Percentiles rank a stretch among this genome's conserved stretches.
Conservation (phyloP, 768 basidiomycete species). For the Termitomyces sp. region DNA sequence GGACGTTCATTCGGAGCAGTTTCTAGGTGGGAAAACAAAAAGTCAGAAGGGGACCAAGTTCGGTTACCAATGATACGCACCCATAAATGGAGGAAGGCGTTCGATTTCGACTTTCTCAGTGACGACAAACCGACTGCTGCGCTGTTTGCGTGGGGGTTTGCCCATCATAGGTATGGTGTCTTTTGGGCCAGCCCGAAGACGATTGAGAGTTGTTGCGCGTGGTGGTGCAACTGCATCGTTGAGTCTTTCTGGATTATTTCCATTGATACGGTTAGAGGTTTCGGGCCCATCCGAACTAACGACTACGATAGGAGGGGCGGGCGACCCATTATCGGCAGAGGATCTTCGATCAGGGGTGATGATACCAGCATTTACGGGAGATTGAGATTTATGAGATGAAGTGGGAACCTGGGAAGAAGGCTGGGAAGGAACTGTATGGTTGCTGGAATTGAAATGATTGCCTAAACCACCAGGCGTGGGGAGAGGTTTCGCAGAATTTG, state of each 20-base stretch:
- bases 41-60: background rate
- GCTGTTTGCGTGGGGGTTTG: conserved; percentile 95
- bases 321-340: conserved; percentile 38
- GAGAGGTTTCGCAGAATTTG: conserved; percentile 64
- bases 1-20: conserved; percentile 85
- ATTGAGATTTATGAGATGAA: conserved; percentile 40
- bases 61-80: conserved; percentile 40
- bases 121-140: conserved; percentile 94
- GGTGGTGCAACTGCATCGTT: conserved; percentile 58
- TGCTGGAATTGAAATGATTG: conserved; percentile 35
- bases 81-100: conserved; percentile 85
- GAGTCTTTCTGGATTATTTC: conserved; percentile 44
- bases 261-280: conserved; percentile 37
- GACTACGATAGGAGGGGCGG: conserved; percentile 82
- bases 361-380: conserved; percentile 35
- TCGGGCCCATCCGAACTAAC: conserved; percentile 74
- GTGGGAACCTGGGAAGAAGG: conserved; percentile 38
- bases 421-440: conserved; percentile 36
- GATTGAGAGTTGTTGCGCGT: conserved; percentile 64
- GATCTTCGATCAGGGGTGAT: conserved; percentile 61
- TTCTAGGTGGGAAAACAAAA: conserved; percentile 49
- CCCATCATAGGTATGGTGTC: conserved; percentile 96
- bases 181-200: conserved; percentile 81
- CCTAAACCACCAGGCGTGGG: conserved; percentile 44
- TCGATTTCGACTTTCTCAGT: conserved; percentile 97